phyloP scores from a whole-genome alignment of 345 rosid species.

The Firmiana major region DNA sequence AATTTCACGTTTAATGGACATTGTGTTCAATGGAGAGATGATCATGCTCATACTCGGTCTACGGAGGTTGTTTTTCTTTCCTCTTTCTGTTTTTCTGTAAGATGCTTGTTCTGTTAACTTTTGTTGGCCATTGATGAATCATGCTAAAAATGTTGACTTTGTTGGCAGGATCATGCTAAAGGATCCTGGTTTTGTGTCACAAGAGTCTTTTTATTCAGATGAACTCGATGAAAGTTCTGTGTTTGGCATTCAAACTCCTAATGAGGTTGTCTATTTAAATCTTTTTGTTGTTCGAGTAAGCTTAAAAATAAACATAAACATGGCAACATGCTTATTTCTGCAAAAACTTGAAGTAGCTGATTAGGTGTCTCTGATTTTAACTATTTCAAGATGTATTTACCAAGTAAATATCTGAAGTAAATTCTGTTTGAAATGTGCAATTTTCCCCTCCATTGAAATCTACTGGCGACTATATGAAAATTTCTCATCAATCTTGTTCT shows the following conservation, averaged over 20 bases:
- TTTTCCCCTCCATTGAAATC: background rate
- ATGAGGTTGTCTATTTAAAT: slow-evolving; percentile 30
- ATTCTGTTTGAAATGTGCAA: background rate
- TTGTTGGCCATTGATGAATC: background rate
- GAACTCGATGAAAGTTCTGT: slow-evolving; percentile 19
- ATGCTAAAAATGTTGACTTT: slow-evolving; percentile 8
- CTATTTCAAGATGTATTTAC: background rate
- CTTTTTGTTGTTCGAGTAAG: background rate
- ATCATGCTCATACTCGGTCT: slow-evolving; percentile 42
- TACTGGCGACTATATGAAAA: background rate
- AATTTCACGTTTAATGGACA: slow-evolving; percentile 24
- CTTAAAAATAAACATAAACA: background rate
- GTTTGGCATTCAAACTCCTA: slow-evolving; percentile 20
- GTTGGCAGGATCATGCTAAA: slow-evolving; percentile 41
- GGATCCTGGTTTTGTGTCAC: slow-evolving; percentile 48
- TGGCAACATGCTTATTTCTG: background rate
- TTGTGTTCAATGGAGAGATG: slow-evolving; percentile 40
- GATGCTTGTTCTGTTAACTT: background rate
- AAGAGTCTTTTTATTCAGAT: slow-evolving; percentile 23
- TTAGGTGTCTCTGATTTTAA: background rate
- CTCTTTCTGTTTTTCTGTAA: background rate
- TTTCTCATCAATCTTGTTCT: background rate
- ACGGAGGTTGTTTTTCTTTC: slow-evolving; percentile 39
- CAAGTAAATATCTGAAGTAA: background rate
- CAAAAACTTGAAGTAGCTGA: background rate